These are phyloP conservation scores for Prunus yedoensis DNA, from an alignment of 331 rosid species.

Conservation along the genomic window DNA sequence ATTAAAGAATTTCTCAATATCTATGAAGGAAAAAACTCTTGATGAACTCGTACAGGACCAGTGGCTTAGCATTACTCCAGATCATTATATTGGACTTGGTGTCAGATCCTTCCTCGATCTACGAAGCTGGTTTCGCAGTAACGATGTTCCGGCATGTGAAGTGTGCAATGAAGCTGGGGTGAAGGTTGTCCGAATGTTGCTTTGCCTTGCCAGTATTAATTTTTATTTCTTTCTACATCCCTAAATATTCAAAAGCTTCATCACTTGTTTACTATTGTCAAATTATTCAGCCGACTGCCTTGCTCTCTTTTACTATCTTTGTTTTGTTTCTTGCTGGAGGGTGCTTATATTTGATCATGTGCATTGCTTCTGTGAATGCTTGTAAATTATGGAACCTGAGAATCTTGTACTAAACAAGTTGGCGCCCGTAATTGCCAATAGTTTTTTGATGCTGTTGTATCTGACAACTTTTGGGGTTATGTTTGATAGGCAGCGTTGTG, in stretches of 20 bases:
- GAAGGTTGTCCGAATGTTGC: constrained; percentile 52
- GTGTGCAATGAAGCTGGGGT: constrained; percentile 93
- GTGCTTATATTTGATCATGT: background rate
- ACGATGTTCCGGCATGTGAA: constrained; percentile 70
- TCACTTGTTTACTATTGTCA: background rate
- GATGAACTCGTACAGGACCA: constrained; percentile 64
- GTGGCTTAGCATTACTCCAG: constrained; percentile 64
- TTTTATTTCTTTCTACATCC: background rate
- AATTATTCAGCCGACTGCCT: background rate
- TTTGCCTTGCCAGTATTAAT: background rate
- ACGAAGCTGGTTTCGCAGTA: constrained; percentile 79
- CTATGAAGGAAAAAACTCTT: constrained; percentile 73
- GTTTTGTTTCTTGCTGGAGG: background rate
- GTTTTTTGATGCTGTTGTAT: constrained; percentile 18
- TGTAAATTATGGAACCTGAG: background rate
- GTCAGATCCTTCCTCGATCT: constrained; percentile 88
- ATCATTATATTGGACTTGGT: constrained; percentile 71
- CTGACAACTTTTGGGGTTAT: constrained; percentile 25
- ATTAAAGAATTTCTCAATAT: constrained; percentile 51
- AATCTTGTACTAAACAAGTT: background rate
- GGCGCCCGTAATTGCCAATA: background rate
- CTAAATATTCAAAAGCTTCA: background rate
- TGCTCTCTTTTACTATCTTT: background rate
- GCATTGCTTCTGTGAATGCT: background rate
- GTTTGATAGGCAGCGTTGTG: constrained; percentile 68